Conservation (phyloP, 257 asterid species). For the Verbena officinalis region DNA sequence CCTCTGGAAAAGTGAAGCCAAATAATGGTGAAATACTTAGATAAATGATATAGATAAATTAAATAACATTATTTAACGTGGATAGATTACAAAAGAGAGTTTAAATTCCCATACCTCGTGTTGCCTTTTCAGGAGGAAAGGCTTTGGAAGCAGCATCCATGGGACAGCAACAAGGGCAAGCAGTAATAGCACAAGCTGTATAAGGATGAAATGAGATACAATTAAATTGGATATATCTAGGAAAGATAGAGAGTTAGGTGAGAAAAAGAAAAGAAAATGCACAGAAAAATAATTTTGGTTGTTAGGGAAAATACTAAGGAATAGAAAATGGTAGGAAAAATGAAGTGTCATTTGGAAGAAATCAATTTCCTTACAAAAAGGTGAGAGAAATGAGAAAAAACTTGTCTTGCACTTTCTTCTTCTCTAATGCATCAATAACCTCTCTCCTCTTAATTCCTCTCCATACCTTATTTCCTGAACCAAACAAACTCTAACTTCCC, state of each 20-base stretch:
- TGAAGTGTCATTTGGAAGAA: no score
- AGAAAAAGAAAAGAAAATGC: no score
- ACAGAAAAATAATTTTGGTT: no score
- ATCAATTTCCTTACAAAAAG: no score
- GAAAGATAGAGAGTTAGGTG: neutral
- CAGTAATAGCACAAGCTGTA: constrained; percentile 72
- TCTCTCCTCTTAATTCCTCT: no score
- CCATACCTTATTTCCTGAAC: no score
- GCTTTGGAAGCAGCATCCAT: constrained; percentile 99
- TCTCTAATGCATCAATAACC: no score
- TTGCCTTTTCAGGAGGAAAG: constrained; percentile 76
- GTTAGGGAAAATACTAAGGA: no score
- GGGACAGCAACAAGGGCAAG: constrained; percentile 89
- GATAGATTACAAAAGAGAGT: constrained; percentile 16
- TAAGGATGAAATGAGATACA: constrained; percentile 23
- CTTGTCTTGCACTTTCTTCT: no score
- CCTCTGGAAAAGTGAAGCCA: constrained; percentile 57
- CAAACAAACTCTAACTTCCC: no score
- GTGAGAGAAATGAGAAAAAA: no score
- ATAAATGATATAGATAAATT: constrained; percentile 11
- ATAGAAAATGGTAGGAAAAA: no score
- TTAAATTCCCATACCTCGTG: constrained; percentile 58
- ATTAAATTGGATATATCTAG: constrained; percentile 11
- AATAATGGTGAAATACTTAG: constrained; percentile 17
- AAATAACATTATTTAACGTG: constrained; percentile 11